These are phyloP conservation scores for Phytophthora cryptogea DNA, from an alignment of 352 stramenopile genomes.

Conservation along the genomic window DNA sequence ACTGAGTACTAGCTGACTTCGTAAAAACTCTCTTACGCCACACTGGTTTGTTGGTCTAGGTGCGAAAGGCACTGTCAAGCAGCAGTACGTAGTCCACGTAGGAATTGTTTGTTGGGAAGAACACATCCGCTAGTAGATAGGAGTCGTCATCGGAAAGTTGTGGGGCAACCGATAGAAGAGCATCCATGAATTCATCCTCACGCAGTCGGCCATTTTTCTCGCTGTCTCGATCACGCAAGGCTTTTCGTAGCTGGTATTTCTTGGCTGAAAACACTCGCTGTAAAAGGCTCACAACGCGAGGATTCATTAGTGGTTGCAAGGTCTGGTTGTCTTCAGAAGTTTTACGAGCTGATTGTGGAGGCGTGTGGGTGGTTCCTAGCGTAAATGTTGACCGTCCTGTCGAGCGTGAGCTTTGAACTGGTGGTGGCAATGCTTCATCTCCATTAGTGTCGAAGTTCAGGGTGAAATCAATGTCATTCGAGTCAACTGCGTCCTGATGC, in stretches of 20 bases:
- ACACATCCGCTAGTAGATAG: constrained; percentile 71
- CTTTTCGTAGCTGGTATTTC: constrained; percentile 78
- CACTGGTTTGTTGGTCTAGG: constrained; percentile 4
- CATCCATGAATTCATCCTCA: constrained; percentile 84
- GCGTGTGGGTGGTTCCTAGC: constrained; percentile 4
- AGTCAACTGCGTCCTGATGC: constrained; percentile 12
- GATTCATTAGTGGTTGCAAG: constrained; percentile 15
- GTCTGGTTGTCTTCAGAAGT: constrained; percentile 3
- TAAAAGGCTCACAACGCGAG: constrained; percentile 49
- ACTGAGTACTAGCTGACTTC: constrained; percentile 39
- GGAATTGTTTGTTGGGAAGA: constrained; percentile 78
- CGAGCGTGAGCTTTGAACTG: constrained; percentile 5
- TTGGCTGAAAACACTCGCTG: constrained; percentile 55
- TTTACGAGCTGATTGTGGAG: constrained; percentile 16
- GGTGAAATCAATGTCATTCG: constrained; percentile 24
- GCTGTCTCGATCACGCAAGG: constrained; percentile 58
- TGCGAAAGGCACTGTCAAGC: constrained; percentile 68
- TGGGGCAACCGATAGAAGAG: constrained; percentile 58
- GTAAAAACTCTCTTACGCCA: not conserved
- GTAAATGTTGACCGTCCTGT: constrained; percentile 10
- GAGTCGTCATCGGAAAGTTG: constrained; percentile 71
- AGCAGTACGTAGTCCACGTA: constrained; percentile 70
- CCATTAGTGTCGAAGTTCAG: constrained; percentile 15
- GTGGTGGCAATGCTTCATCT: constrained; percentile 25
- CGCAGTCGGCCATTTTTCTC: constrained; percentile 57